Base-by-base conservation (phyloP, 495 filamentous ascomycete genomes). In the Aspergillus ellipticus region DNA sequence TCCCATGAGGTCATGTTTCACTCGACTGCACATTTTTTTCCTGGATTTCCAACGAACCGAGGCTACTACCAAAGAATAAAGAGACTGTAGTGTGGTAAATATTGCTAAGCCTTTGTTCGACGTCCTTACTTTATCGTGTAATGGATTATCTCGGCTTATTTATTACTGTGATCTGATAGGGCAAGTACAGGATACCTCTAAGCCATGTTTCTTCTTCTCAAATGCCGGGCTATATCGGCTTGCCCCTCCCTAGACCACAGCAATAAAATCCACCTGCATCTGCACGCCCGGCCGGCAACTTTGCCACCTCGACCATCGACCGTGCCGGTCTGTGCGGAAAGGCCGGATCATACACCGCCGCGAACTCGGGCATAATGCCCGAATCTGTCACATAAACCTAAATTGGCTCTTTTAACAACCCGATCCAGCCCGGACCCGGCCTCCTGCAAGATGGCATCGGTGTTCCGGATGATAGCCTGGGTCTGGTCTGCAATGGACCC, bases 291-390 rank as follows among this genome's bases (percentile, higher is more conserved):
- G n/a, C 57, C 0, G 61, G 61, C 15, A 63, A 43, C 13, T 52
- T 52, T 1, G 61, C 54, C 24, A 63, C 61, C 51, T 64, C 57
- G 2, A 56, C 61, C 57, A 58, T 60, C 11, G 61, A 64, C 26
- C 61, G 54, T 5, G 57, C 57, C 16, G 61, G 57, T 1, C 41
- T 49, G 51, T 60, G 57, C 5, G 51, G 61, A 22, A 64, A 64
- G 1, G 35, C 48, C 11, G 54, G 46, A 21, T 58, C 43, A 47
- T 64, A 64, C 4, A 55, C 57, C 0, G 24, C 24, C 11, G 57
- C 43, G 26, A 64, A 64, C 13, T 64, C 61, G 15, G 54, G 47
- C 55, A 56, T 59, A 3, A 56, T 33, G 10, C 42, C 29, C 0
- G 61, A 54, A 55, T 57, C 46, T 46, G 57, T 60, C 3, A 60